Conservation (phyloP, 2,329 filamentous ascomycete species). For the Colletotrichum sp. region DNA sequence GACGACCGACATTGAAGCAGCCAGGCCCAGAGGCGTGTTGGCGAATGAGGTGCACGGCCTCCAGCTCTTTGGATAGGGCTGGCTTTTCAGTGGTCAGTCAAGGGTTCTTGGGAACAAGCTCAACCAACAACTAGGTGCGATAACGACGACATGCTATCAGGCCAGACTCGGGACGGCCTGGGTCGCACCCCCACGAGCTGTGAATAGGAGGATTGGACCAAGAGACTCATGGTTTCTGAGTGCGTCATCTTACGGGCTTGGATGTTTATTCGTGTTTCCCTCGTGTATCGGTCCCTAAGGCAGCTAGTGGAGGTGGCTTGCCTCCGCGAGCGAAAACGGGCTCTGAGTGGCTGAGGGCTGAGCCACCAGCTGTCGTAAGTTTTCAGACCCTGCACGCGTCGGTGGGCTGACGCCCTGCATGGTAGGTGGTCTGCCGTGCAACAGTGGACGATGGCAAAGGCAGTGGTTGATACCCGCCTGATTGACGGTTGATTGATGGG, state of each 20-base stretch:
- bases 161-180: neutral
- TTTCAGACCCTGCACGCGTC: constrained; percentile 1
- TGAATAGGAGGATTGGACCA: neutral
- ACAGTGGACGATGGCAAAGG: neutral
- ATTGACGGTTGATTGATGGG: neutral
- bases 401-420: neutral
- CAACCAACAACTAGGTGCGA: neutral
- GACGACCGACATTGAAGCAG: neutral
- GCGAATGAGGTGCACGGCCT: neutral
- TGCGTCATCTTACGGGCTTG: constrained; percentile 4
- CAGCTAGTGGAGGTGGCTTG: neutral
- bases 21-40: neutral
- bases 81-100: neutral
- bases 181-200: neutral
- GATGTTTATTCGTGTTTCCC: constrained; percentile 1
- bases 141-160: neutral
- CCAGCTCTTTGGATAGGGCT: constrained; percentile 6
- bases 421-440: neutral
- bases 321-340: neutral
- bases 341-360: constrained; percentile 11
- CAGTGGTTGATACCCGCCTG: neutral
- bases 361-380: constrained; percentile 20
- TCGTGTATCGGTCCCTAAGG: neutral
- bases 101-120: neutral
- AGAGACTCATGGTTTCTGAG: neutral